Percentiles rank a stretch among this genome's conserved stretches.
Evolutionary conservation across 1,284 basidiomycete species (phyloP).

Genomic region (Ganoderma multipileum): DNA sequence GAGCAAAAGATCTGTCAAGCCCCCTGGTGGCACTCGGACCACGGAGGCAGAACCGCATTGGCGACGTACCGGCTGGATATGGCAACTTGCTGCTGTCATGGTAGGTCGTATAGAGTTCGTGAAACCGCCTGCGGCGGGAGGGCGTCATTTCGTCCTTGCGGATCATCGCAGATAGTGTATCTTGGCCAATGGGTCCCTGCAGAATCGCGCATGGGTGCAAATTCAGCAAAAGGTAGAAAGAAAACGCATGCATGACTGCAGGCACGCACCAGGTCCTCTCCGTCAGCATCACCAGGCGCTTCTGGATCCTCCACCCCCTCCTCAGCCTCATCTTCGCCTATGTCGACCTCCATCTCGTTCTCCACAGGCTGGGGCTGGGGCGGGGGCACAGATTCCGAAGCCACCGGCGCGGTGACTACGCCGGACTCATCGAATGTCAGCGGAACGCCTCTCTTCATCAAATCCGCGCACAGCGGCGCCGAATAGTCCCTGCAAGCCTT

Average conservation of each 20-base stretch:
- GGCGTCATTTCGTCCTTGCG: slow-evolving; percentile 71
- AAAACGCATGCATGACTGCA: background rate
- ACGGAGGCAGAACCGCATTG: background rate
- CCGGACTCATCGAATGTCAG: slow-evolving; percentile 32
- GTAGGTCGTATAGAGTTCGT: slow-evolving; percentile 49
- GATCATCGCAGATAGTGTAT: slow-evolving; percentile 71
- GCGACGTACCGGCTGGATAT: slow-evolving; percentile 59
- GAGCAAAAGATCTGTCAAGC: background rate
- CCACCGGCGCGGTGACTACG: background rate
- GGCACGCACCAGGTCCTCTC: slow-evolving; percentile 24
- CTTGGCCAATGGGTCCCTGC: slow-evolving; percentile 69
- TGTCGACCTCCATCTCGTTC: slow-evolving; percentile 22
- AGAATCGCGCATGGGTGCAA: slow-evolving; percentile 9
- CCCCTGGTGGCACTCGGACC: background rate
- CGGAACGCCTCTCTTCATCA: slow-evolving; percentile 26
- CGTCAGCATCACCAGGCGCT: slow-evolving; percentile 7
- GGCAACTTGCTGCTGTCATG: slow-evolving; percentile 53
- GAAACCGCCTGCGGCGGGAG: slow-evolving; percentile 60
- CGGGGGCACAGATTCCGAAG: slow-evolving; percentile 3
- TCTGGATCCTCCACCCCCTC: slow-evolving; percentile 26
- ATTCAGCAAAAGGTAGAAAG: background rate
- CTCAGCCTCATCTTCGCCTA: slow-evolving; percentile 18
- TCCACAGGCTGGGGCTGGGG: slow-evolving; percentile 10
- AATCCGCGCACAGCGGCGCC: slow-evolving; percentile 60
- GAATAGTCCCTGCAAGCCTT: slow-evolving; percentile 49